Evolutionary conservation across 129 eudicot species (phyloP), one percentile per base, ranked within the genome.

Genomic region (Centaurea solstitialis): DNA sequence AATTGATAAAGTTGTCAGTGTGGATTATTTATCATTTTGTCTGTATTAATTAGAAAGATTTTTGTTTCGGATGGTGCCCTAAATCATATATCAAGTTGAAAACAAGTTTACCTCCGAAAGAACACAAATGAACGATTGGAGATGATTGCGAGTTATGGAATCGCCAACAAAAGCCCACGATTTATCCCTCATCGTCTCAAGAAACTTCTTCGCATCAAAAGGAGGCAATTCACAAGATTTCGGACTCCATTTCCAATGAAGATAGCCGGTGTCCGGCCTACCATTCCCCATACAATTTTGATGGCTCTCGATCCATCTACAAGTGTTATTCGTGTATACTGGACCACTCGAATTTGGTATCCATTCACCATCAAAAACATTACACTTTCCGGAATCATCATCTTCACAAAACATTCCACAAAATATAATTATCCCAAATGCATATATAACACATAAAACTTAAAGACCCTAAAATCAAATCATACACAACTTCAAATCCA

Each of bases 251-350:
- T 83, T 93, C 99, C 99, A 93, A 61, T 88, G 84, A 12, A 91
- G 87, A 86, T 93, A 96, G 47, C 84, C 97, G 0, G 87, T 80
- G 64, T 96, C 99, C 2, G 97, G 95, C 76, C 98, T 81, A 64
- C 99, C 99, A 79, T 96, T 96, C 59, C 67, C 91, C 93, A 96
- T 91, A 77, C 99, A 93, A 38, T 96, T 91, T 81, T 96, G 98
- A 76, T 87, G 97, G 24, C 70, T 83, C 82, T 93, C 97, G 30
- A 96, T 96, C 74, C 87, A 86, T 59, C 85, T 86, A 67, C 99
- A 96, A 22, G 84, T 96, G 40, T 84, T 87, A 77, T 93, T 93
- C 15, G 93, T 93, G 86, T 96, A 96, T 5, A 72, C 41, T 21
- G 98, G 98, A 74, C 87, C 89, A 41, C 80, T 88, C 64, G 81